Evolutionary conservation across 164 flowering plant genomes (phyloP).

Genomic region (Tetracentron sinense): DNA sequence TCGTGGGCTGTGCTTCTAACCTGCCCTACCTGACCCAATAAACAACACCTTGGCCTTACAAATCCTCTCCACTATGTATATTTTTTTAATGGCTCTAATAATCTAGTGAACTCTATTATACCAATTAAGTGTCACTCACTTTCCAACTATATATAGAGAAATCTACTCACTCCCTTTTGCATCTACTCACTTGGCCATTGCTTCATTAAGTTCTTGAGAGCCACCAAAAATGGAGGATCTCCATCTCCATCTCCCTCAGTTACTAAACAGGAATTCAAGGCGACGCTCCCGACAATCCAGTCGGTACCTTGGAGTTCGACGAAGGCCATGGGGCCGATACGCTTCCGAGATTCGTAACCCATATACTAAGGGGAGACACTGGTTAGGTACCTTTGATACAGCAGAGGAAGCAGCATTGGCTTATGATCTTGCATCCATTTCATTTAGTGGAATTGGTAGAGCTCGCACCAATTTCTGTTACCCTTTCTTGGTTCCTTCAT

Average conservation of each 20-base stretch:
- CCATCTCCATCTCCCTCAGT: background rate
- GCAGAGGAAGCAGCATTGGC: conserved; percentile 37
- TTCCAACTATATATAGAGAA: background rate
- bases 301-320: conserved; percentile 25
- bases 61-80: too few relatives aligned
- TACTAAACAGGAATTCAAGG: conserved; percentile 9
- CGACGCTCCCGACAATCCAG: conserved; percentile 23
- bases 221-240: background rate
- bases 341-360: conserved; percentile 38
- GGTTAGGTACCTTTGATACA: conserved; percentile 35
- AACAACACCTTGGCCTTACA: too few relatives aligned
- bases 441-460: conserved; percentile 29
- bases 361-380: conserved; percentile 31
- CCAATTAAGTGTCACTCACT: background rate
- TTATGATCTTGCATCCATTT: conserved; percentile 34
- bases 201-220: background rate
- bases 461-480: conserved; percentile 35
- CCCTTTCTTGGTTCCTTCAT: conserved; percentile 15
- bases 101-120: background rate
- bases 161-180: background rate
- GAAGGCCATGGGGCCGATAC: conserved; percentile 37
- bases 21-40: conserved; percentile 19
- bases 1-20: conserved; percentile 19
- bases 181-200: background rate
- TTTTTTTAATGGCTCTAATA: too few relatives aligned